These are phyloP conservation scores for Lodderomyces metapsilosis DNA, from an alignment of 1,139 yeast species.

Conservation along the genomic window DNA sequence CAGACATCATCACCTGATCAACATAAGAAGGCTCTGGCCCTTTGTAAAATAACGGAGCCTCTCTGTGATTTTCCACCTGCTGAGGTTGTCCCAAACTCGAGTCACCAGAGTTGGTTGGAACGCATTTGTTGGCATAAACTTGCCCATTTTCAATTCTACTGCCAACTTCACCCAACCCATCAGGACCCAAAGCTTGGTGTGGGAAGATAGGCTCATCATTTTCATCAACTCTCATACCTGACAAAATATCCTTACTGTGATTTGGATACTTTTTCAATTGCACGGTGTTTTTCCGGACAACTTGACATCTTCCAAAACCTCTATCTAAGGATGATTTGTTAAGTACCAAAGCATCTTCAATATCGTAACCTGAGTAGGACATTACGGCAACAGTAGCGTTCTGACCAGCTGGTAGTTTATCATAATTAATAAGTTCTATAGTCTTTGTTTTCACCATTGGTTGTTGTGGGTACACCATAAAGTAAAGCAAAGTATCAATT, in stretches of 20 bases:
- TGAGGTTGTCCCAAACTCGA: conserved; percentile 53
- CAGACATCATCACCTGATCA: conserved; percentile 97
- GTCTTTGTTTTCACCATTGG: conserved; percentile 99
- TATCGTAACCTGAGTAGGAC: conserved; percentile 99
- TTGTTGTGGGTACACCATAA: conserved; percentile 98
- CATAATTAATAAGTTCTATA: conserved; percentile 91
- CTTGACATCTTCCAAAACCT: conserved; percentile 98
- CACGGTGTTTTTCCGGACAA: conserved; percentile 89
- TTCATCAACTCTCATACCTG: conserved; percentile 87
- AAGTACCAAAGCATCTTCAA: conserved; percentile 95
- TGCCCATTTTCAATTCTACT: conserved; percentile 88
- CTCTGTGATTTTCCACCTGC: conserved; percentile 65
- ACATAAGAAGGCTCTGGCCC: conserved; percentile 95
- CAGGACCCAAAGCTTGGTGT: conserved; percentile 85
- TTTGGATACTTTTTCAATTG: conserved; percentile 88
- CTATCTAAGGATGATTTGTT: conserved; percentile 92
- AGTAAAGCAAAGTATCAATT: conserved; percentile 87
- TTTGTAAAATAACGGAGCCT: conserved; percentile 86
- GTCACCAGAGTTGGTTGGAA: conserved; percentile 85
- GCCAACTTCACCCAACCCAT: conserved; percentile 97
- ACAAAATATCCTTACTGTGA: conserved; percentile 86
- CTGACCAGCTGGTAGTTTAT: conserved; percentile 97
- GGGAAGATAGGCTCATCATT: conserved; percentile 79
- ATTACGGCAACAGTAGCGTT: conserved; percentile 98
- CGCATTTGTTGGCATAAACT: conserved; percentile 87